Evolutionary conservation across 768 basidiomycete genomes (phyloP).

Genomic region (Paxillus rubicundulus): DNA sequence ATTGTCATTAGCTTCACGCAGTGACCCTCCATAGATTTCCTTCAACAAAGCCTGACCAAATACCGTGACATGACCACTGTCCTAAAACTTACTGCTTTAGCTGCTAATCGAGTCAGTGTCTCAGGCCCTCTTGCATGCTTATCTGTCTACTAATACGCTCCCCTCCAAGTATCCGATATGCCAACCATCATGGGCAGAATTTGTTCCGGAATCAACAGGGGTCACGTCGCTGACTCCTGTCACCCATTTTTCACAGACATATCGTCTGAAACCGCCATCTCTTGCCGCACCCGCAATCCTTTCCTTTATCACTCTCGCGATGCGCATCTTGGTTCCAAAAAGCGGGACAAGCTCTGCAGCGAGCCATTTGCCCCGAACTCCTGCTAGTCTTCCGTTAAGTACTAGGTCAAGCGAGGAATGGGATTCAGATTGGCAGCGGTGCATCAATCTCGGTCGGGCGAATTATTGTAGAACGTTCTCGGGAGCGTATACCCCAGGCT

Average conservation of each 20-base stretch:
- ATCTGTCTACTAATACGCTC: slow-evolving; percentile 4
- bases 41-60: slow-evolving; percentile 36
- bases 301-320: slow-evolving; percentile 57
- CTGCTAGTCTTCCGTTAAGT: slow-evolving; percentile 8
- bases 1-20: background rate
- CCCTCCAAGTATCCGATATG: slow-evolving; percentile 58
- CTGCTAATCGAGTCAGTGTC: slow-evolving; percentile 56
- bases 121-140: slow-evolving; percentile 14
- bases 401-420: slow-evolving; percentile 48
- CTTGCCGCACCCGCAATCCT: slow-evolving; percentile 72
- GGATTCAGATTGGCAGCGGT: slow-evolving; percentile 70
- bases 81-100: slow-evolving; percentile 61
- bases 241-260: slow-evolving; percentile 44
- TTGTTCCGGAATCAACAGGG: slow-evolving; percentile 36
- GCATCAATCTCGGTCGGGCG: slow-evolving; percentile 37
- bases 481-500: slow-evolving; percentile 58
- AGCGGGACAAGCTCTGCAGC: background rate
- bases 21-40: slow-evolving; percentile 42
- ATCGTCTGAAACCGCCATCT: slow-evolving; percentile 54
- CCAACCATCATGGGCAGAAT: slow-evolving; percentile 56
- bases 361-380: slow-evolving; percentile 10
- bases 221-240: slow-evolving; percentile 20
- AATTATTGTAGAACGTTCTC: slow-evolving; percentile 36
- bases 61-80: slow-evolving; percentile 48
- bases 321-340: slow-evolving; percentile 15